Percentiles rank a stretch among this genome's conserved stretches.
These are phyloP conservation scores for Globisporangium rhizosaccharum DNA, from an alignment of 352 stramenopile species.

Conservation along the genomic window DNA sequence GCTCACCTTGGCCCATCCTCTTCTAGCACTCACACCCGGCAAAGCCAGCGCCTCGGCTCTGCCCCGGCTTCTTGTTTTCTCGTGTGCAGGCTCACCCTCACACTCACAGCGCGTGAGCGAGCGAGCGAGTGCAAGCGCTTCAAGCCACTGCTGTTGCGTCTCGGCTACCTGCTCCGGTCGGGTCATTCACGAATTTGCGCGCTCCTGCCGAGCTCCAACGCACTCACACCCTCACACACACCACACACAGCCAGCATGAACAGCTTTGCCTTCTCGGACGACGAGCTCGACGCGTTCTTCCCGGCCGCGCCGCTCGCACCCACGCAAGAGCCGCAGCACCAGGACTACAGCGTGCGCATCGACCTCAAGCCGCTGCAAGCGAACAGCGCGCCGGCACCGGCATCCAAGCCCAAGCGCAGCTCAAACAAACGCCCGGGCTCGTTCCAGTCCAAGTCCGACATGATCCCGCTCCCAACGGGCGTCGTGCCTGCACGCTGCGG, in stretches of 20 bases:
- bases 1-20: not conserved
- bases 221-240: not conserved
- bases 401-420: conserved; percentile 11
- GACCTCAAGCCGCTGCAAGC: conserved; percentile 21
- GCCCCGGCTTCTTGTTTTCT: not conserved
- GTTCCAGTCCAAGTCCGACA: conserved; percentile 13
- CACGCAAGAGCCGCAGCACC: not conserved
- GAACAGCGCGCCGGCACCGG: not conserved
- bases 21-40: not conserved
- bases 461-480: conserved; percentile 16
- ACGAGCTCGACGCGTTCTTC: conserved; percentile 29
- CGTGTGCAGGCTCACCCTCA: not conserved
- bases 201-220: not conserved
- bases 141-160: not conserved
- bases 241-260: conserved; percentile 16
- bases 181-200: conserved; percentile 29
- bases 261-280: conserved; percentile 20
- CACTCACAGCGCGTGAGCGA: not conserved
- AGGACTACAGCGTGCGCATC: conserved; percentile 26
- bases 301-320: not conserved
- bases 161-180: not conserved
- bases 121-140: not conserved
- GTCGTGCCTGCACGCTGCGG: conserved; percentile 48
- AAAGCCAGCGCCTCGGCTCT: not conserved
- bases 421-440: conserved; percentile 6